Evolutionary conservation across 2,329 filamentous ascomycete species (phyloP).

Genomic region (Simplicillium aogashimaense): DNA sequence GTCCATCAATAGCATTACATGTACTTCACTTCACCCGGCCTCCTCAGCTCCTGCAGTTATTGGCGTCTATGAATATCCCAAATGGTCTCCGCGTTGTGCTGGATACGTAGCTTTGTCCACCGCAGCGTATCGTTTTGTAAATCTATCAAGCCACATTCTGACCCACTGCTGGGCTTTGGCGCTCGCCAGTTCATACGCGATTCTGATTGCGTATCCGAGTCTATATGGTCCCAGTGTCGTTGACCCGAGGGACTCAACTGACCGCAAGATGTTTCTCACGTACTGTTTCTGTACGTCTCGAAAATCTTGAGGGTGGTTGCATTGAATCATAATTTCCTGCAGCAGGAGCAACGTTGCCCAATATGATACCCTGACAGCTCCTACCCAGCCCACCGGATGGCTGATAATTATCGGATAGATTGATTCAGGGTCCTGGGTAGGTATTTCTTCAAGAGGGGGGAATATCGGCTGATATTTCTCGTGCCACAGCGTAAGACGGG

Average conservation of each 20-base stretch:
- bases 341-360: slow-evolving; percentile 29
- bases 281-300: slow-evolving; percentile 15
- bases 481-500: slow-evolving; percentile 22
- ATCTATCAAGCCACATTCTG: slow-evolving; percentile 16
- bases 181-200: slow-evolving; percentile 28
- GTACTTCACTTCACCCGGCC: too few species aligned
- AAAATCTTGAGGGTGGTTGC: slow-evolving; percentile 16
- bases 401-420: slow-evolving; percentile 21
- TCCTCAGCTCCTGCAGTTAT: too few species aligned
- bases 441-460: slow-evolving; percentile 16
- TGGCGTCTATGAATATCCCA: slow-evolving; percentile 5
- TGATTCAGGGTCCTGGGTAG: slow-evolving; percentile 18
- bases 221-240: slow-evolving; percentile 28
- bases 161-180: slow-evolving; percentile 24
- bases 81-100: slow-evolving; percentile 11
- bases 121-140: slow-evolving; percentile 22
- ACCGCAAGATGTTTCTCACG: slow-evolving; percentile 22
- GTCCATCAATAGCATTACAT: too few species aligned
- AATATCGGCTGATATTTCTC: slow-evolving; percentile 14
- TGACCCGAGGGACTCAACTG: slow-evolving; percentile 24
- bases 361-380: slow-evolving; percentile 23
- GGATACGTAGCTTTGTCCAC: slow-evolving; percentile 18
- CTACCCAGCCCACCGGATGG: slow-evolving; percentile 21
- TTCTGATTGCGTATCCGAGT: slow-evolving; percentile 24
- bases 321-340: slow-evolving; percentile 24